These are phyloP conservation scores for Botrytis sinoallii DNA, from an alignment of 2,329 filamentous ascomycete genomes.

Conservation along the genomic window DNA sequence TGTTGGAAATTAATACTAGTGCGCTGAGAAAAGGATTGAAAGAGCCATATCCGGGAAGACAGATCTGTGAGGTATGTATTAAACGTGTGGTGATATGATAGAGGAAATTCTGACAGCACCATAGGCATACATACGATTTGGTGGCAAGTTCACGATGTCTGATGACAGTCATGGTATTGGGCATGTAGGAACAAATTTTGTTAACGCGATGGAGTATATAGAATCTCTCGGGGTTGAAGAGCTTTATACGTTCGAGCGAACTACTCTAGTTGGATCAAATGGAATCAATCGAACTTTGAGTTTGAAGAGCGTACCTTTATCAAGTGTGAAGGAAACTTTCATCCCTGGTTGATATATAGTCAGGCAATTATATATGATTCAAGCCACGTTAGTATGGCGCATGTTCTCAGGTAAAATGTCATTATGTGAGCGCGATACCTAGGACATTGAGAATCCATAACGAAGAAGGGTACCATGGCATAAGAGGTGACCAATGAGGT, in stretches of 20 bases:
- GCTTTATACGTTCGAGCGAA: constrained; percentile 44
- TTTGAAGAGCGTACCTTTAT: constrained; percentile 24
- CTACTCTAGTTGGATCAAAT: constrained; percentile 4
- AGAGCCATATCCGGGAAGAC: constrained; percentile 81
- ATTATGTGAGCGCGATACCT: neutral
- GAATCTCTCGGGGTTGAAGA: constrained; percentile 60
- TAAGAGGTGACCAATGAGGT: too few species aligned
- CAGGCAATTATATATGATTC: neutral
- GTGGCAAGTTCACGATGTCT: constrained; percentile 83
- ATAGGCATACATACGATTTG: constrained; percentile 62
- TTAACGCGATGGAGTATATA: constrained; percentile 66
- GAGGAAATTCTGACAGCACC: neutral
- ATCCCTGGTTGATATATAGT: neutral
- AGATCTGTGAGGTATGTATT: constrained; percentile 60
- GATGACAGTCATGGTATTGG: constrained; percentile 91
- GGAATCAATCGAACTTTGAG: neutral
- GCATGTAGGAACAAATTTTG: constrained; percentile 85
- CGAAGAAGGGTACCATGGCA: neutral
- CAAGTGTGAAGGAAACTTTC: constrained; percentile 30
- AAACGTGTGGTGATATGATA: neutral
- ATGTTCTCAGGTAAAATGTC: neutral
- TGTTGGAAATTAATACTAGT: constrained; percentile 87
- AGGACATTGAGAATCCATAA: neutral
- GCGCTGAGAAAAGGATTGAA: constrained; percentile 83
- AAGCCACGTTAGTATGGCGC: too few species aligned